A percentile compares a stretch with the other conserved stretches of the same genome.
Conservation (phyloP, 2,329 filamentous ascomycete species). For the Arthroderma sp. region DNA sequence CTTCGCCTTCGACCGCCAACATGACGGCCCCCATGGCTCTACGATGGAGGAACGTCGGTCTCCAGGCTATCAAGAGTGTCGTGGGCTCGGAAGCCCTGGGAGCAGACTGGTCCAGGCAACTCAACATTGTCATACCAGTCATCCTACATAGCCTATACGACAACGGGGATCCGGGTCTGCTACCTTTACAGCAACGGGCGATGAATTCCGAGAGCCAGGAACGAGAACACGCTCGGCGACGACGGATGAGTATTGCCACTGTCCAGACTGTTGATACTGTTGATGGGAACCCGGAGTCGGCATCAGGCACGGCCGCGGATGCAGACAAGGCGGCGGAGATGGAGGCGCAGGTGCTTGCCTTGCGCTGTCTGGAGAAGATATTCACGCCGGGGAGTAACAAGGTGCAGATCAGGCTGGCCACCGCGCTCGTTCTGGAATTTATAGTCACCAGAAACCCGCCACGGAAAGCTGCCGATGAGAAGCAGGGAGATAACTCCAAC, state of each 20-base stretch:
- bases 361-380: constrained; percentile 76
- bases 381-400: constrained; percentile 67
- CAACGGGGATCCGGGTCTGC: constrained; percentile 57
- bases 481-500: constrained; percentile 38
- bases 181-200: constrained; percentile 54
- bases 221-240: constrained; percentile 49
- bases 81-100: constrained; percentile 68
- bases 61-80: constrained; percentile 69
- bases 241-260: constrained; percentile 68
- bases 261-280: constrained; percentile 60
- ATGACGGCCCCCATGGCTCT: constrained; percentile 54
- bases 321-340: constrained; percentile 84
- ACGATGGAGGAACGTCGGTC: constrained; percentile 61
- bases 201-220: constrained; percentile 55
- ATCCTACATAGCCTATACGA: constrained; percentile 79
- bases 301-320: constrained; percentile 68
- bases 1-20: constrained; percentile 30
- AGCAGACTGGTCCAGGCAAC: constrained; percentile 61
- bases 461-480: constrained; percentile 32
- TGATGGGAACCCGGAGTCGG: constrained; percentile 52
- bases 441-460: constrained; percentile 48
- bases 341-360: constrained; percentile 69
- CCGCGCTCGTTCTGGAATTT: constrained; percentile 61
- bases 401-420: constrained; percentile 67
- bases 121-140: constrained; percentile 68